Evolutionary conservation across 306 rosid genomes (phyloP).

Genomic region (Hylodesmum podocarpum): DNA sequence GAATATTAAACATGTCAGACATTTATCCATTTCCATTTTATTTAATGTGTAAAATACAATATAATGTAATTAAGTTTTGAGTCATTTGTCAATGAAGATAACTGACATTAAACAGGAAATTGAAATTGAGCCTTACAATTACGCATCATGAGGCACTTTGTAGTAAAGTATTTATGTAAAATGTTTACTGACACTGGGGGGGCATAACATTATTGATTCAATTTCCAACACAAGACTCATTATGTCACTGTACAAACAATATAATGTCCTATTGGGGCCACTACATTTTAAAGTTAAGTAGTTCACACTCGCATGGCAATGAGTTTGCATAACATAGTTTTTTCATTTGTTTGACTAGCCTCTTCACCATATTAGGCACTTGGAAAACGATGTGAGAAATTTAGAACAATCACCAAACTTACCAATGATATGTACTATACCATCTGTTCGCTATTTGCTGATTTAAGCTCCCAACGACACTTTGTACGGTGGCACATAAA

Average conservation of each 20-base stretch:
- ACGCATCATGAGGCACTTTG: constrained; percentile 22
- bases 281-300: constrained; percentile 41
- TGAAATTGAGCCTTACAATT: constrained; percentile 26
- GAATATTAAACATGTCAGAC: too few relatives aligned
- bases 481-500: constrained; percentile 33
- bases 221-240: constrained; percentile 60
- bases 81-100: not conserved
- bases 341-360: constrained; percentile 46
- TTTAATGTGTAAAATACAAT: not conserved
- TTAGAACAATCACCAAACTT: constrained; percentile 53
- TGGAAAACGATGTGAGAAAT: constrained; percentile 49
- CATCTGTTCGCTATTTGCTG: constrained; percentile 33
- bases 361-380: constrained; percentile 41
- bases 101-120: constrained; percentile 16
- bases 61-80: not conserved
- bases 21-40: not conserved
- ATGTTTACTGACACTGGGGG: constrained; percentile 35
- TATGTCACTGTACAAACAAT: constrained; percentile 40
- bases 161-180: constrained; percentile 27
- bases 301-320: constrained; percentile 30
- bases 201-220: constrained; percentile 46
- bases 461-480: constrained; percentile 44
- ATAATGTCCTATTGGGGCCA: constrained; percentile 42
- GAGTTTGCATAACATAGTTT: constrained; percentile 36
- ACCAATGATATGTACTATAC: constrained; percentile 36